These are phyloP conservation scores for Suillus decipiens DNA, from an alignment of 768 basidiomycete species.

Conservation along the genomic window DNA sequence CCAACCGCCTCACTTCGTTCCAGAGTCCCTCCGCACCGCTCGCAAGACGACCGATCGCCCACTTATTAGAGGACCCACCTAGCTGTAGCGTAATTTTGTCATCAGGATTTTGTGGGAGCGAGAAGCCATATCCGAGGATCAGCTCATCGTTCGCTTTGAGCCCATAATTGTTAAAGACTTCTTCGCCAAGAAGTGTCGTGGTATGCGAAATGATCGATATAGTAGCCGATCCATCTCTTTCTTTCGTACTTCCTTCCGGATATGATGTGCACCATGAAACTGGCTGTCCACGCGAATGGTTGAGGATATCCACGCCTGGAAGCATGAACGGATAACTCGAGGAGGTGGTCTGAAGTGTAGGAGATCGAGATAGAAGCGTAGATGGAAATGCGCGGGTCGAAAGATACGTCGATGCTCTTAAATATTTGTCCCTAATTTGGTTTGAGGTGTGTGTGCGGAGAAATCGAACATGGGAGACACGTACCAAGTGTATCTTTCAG, in stretches of 20 bases:
- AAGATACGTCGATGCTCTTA: slow-evolving; percentile 72
- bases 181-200: slow-evolving; percentile 41
- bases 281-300: slow-evolving; percentile 78
- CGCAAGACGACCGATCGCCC: slow-evolving; percentile 65
- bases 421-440: slow-evolving; percentile 63
- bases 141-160: slow-evolving; percentile 89
- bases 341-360: slow-evolving; percentile 50
- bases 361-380: slow-evolving; percentile 60
- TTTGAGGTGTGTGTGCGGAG: slow-evolving; percentile 10
- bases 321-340: slow-evolving; percentile 76
- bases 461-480: slow-evolving; percentile 21
- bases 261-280: slow-evolving; percentile 78
- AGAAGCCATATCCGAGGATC: slow-evolving; percentile 91
- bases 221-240: slow-evolving; percentile 38
- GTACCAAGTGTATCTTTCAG: slow-evolving; percentile 66
- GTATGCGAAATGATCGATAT: slow-evolving; percentile 67
- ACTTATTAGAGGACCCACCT: slow-evolving; percentile 51
- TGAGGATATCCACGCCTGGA: slow-evolving; percentile 85
- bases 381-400: slow-evolving; percentile 93
- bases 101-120: slow-evolving; percentile 75
- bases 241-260: slow-evolving; percentile 22
- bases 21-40: slow-evolving; percentile 60
- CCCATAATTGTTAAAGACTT: slow-evolving; percentile 92
- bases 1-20: slow-evolving; percentile 46
- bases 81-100: slow-evolving; percentile 84